Conservation (phyloP, 176 grass and related monocot species). For the Oryza punctata region DNA sequence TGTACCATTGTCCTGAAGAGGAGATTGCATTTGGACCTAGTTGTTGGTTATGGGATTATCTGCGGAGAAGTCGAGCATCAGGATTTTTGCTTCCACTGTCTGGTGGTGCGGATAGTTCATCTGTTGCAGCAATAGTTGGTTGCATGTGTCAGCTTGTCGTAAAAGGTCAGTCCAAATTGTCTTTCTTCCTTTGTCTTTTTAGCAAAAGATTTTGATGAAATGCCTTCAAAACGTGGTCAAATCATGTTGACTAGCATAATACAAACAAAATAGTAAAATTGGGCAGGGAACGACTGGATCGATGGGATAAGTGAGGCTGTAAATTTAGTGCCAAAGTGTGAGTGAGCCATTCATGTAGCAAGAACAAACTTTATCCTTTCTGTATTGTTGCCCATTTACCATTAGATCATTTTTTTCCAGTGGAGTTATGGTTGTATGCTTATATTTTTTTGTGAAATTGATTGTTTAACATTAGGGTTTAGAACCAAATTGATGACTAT, state of each 20-base stretch:
- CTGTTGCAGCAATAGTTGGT: conserved; percentile 94
- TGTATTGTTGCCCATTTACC: neutral
- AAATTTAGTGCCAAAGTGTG: neutral
- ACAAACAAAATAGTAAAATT: neutral
- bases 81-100: conserved; percentile 99
- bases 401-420: neutral
- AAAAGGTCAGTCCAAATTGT: conserved; percentile 56
- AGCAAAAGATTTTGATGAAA: neutral
- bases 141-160: conserved; percentile 97
- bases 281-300: neutral
- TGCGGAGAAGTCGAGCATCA: conserved; percentile 86
- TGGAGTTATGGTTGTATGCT: neutral
- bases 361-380: neutral
- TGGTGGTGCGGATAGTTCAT: conserved; percentile 96
- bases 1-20: conserved; percentile 89
- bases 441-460: neutral
- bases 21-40: conserved; percentile 97
- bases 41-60: conserved; percentile 99
- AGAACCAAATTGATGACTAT: conserved; percentile 7
- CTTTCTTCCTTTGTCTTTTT: conserved; percentile 13
- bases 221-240: conserved; percentile 3
- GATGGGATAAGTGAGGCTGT: neutral
- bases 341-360: neutral
- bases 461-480: conserved; percentile 10
- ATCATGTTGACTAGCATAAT: neutral